Evolutionary conservation across 768 basidiomycete species (phyloP), one percentile per base, ranked within the genome.

Genomic region (Boletellus sp.): DNA sequence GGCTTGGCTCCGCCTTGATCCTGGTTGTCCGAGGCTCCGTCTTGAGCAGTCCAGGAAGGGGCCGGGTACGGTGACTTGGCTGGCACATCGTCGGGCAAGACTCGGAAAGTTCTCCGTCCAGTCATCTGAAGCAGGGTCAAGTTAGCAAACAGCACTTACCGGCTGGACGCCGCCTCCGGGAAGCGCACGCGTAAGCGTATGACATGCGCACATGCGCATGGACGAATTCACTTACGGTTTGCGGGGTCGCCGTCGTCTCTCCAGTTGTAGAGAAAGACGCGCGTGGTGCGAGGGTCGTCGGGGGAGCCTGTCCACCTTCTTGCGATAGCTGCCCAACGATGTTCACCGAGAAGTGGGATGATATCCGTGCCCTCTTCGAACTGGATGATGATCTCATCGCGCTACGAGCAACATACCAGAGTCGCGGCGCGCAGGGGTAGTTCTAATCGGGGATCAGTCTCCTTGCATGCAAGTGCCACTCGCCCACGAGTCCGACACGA

Each of bases 211-310:
- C 24, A 0, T n/a, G 36, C 11, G 12, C 11, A n/a, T n/a, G 10
- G 6, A 19, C 2, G 15, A 16, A 13, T 47, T 10, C 13, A 63
- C 66, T 52, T 23, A 69, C 67, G 66, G 31, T 59, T 61, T 32
- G 56, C 47, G 28, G 67, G 67, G 39, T 67, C 65, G 7, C 66
- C 67, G 2, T 67, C 61, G 11, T 60, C 58, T 23, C 46, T 53
- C 66, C 62, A 67, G 43, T 69, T 67, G 35, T 69, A 67, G 20
- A 59, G 24, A 35, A 69, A 67, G 4, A 65, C 54, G 6, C 47
- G 44, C 1, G 63, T 66, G 1, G 67, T 43, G 3, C 28, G 44
- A 13, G 28, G 22, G 32, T 64, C 53, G 4, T 56, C n/a, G n/a
- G 50, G 51, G 16, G 24, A 1, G 2, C 53, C 53, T 0, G 13